These are phyloP conservation scores for Phaeoacremonium minimum DNA, from an alignment of 2,329 filamentous ascomycete genomes.

Conservation along the genomic window DNA sequence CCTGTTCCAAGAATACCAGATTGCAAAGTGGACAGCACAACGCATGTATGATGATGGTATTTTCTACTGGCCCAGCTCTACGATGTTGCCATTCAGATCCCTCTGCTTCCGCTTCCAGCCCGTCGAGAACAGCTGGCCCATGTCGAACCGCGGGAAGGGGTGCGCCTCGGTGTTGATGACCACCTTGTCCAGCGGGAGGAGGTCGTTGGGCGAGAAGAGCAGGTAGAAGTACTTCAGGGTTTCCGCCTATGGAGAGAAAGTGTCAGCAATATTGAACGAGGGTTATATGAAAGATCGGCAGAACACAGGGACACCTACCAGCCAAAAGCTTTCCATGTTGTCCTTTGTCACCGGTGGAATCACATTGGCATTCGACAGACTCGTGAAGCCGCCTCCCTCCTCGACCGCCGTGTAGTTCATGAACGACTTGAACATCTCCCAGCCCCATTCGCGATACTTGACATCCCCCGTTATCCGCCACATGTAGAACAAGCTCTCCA, in stretches of 20 bases:
- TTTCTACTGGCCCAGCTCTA: constrained; percentile 8
- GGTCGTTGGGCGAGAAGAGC: constrained; percentile 78
- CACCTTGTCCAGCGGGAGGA: constrained; percentile 79
- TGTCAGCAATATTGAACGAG: constrained; percentile 4
- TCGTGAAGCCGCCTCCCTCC: constrained; percentile 77
- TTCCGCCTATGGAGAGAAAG: constrained; percentile 62
- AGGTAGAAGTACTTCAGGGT: constrained; percentile 98
- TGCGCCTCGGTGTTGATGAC: constrained; percentile 98
- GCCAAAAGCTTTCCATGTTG: constrained; percentile 99
- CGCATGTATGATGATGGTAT: too few species aligned
- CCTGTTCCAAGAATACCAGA: too few species aligned
- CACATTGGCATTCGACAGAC: constrained; percentile 67
- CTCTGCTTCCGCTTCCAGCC: constrained; percentile 74
- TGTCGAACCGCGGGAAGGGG: constrained; percentile 80
- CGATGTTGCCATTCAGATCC: constrained; percentile 36
- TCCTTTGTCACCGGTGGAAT: constrained; percentile 69
- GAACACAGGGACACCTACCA: constrained; percentile 52
- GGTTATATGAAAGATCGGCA: not conserved
- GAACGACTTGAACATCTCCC: constrained; percentile 96
- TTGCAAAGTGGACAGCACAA: too few species aligned
- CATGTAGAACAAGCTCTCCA: constrained; percentile 98
- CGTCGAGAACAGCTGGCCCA: constrained; percentile 71
- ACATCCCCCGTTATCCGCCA: constrained; percentile 93
- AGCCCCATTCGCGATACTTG: constrained; percentile 92
- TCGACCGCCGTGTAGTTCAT: constrained; percentile 77